Conservation (phyloP, 1,284 basidiomycete genomes). For the Ganoderma boninense region DNA sequence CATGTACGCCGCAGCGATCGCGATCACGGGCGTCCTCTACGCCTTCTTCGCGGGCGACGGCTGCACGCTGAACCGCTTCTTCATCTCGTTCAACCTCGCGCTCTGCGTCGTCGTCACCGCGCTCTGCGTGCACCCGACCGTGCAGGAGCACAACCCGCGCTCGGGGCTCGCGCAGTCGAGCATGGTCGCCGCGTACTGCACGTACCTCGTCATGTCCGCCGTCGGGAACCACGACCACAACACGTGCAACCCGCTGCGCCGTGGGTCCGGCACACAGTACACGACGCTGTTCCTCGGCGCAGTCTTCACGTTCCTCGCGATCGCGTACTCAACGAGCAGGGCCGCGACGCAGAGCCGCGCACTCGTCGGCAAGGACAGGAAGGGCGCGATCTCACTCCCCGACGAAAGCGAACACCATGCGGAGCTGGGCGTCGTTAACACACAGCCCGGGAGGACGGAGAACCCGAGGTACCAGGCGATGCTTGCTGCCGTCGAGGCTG, state of each 20-base stretch:
- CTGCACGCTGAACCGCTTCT: slow-evolving; percentile 92
- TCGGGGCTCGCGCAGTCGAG: slow-evolving; percentile 95
- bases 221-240: slow-evolving; percentile 91
- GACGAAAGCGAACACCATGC: slow-evolving; percentile 64
- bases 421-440: slow-evolving; percentile 76
- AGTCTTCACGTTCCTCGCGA: slow-evolving; percentile 96
- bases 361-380: slow-evolving; percentile 80
- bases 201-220: slow-evolving; percentile 94
- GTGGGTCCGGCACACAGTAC: slow-evolving; percentile 74
- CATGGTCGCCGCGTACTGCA: slow-evolving; percentile 97
- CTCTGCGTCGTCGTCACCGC: slow-evolving; percentile 85
- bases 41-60: slow-evolving; percentile 90
- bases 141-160: slow-evolving; percentile 95
- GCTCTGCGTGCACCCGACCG: slow-evolving; percentile 84
- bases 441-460: slow-evolving; percentile 88
- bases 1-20: slow-evolving; percentile 87
- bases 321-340: slow-evolving; percentile 96
- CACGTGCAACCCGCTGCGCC: slow-evolving; percentile 89
- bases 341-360: slow-evolving; percentile 96
- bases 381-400: slow-evolving; percentile 70
- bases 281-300: slow-evolving; percentile 93
- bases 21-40: slow-evolving; percentile 89
- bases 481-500: slow-evolving; percentile 95
- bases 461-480: slow-evolving; percentile 94
- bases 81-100: slow-evolving; percentile 94